Percentiles rank a stretch among this genome's conserved stretches.
These are phyloP conservation scores for Wickerhamiella australiensis DNA, from an alignment of 805 yeast genomes.

Conservation along the genomic window DNA sequence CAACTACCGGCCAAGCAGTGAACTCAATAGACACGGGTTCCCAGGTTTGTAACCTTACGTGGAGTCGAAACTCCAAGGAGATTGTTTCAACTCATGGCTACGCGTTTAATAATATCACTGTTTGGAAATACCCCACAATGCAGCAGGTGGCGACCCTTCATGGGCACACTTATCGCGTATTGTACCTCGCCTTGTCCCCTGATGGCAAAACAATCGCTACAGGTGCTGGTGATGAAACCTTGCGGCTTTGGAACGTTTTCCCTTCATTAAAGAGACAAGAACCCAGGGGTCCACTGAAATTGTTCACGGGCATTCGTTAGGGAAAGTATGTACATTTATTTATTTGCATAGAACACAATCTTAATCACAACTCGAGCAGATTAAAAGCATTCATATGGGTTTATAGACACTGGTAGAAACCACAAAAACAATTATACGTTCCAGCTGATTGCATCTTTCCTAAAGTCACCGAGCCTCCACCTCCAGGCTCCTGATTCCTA, in stretches of 20 bases:
- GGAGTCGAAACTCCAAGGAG: constrained; percentile 90
- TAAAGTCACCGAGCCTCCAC: too few relatives aligned
- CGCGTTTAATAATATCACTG: constrained; percentile 74
- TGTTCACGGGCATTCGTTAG: constrained; percentile 9
- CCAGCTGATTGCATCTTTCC: too few relatives aligned
- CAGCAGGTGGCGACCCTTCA: constrained; percentile 86
- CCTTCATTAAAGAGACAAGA: constrained; percentile 43
- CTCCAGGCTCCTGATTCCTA: background rate
- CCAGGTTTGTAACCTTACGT: constrained; percentile 84
- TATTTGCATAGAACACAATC: background rate
- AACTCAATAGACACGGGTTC: constrained; percentile 89
- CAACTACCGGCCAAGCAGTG: constrained; percentile 58
- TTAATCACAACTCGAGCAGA: too few relatives aligned
- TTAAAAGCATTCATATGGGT: too few relatives aligned
- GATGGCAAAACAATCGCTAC: constrained; percentile 96
- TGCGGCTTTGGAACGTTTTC: constrained; percentile 90
- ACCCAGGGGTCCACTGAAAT: constrained; percentile 4
- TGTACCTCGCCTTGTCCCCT: constrained; percentile 80
- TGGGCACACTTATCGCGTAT: constrained; percentile 87
- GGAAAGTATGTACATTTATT: background rate
- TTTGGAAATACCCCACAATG: constrained; percentile 91
- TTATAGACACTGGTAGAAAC: too few relatives aligned
- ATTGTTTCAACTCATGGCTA: constrained; percentile 92
- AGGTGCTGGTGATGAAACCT: constrained; percentile 97
- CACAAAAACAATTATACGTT: too few relatives aligned